phyloP scores from a whole-genome alignment of 2,329 filamentous ascomycete species.

The Huntiella savannae region DNA sequence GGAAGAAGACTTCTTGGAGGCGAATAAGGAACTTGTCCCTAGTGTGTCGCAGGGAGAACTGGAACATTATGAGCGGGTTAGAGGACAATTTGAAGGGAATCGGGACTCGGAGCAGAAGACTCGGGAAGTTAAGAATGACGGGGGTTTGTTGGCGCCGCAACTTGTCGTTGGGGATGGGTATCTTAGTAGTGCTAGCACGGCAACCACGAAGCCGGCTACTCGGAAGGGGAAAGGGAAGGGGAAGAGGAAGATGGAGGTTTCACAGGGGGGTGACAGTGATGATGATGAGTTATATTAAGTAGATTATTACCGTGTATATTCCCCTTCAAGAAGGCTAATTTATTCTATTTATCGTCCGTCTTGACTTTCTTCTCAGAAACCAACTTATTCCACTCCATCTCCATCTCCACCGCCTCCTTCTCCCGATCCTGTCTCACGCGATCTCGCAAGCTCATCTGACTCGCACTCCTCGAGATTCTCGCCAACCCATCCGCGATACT shows the following conservation, averaged over 20 bases:
- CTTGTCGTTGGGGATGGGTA: not conserved
- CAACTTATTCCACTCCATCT: constrained; percentile 10
- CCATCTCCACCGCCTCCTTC: constrained; percentile 12
- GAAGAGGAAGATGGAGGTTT: constrained; percentile 21
- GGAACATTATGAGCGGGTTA: constrained; percentile 72
- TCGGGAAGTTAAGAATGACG: not conserved
- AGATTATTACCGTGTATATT: not conserved
- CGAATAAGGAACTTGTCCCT: constrained; percentile 74
- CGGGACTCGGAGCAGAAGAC: constrained; percentile 15
- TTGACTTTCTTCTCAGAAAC: constrained; percentile 4
- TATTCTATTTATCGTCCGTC: not conserved
- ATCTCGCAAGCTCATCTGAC: constrained; percentile 5
- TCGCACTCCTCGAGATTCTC: constrained; percentile 4
- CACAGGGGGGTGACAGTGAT: constrained; percentile 34
- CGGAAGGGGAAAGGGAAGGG: constrained; percentile 13
- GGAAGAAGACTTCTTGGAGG: constrained; percentile 70
- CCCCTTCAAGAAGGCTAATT: not conserved
- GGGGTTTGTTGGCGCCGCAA: not conserved
- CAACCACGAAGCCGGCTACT: constrained; percentile 8
- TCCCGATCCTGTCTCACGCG: constrained; percentile 11
- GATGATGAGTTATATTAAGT: constrained; percentile 36
- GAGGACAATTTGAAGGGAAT: constrained; percentile 59
- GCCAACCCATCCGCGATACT: constrained; percentile 9
- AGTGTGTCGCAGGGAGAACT: constrained; percentile 86
- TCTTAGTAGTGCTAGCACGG: constrained; percentile 8